Evolutionary conservation across 2,329 filamentous ascomycete genomes (phyloP).

Genomic region (Fusarium piperis): DNA sequence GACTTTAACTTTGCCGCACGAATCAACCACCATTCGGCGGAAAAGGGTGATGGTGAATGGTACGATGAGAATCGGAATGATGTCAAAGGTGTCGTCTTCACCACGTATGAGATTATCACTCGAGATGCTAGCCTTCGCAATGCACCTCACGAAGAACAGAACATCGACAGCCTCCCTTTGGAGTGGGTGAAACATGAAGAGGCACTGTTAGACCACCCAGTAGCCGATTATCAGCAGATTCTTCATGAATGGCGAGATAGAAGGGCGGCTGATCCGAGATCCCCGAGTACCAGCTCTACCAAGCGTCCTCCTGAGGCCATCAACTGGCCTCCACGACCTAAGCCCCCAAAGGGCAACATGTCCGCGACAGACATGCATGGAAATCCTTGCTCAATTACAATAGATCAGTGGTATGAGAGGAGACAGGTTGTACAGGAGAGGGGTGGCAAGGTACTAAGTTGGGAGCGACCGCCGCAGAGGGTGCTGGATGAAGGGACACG

Average conservation of each 20-base stretch:
- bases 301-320: conserved; percentile 12
- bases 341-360: conserved; percentile 11
- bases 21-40: conserved; percentile 5
- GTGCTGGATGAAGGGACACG: conserved; percentile 6
- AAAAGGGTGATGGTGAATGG: background rate
- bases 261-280: conserved; percentile 3
- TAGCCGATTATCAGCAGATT: conserved; percentile 40
- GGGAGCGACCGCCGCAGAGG: conserved; percentile 38
- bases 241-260: conserved; percentile 38
- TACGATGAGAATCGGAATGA: conserved; percentile 42
- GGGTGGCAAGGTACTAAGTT: conserved; percentile 32
- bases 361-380: background rate
- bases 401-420: conserved; percentile 17
- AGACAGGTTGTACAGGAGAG: conserved; percentile 24
- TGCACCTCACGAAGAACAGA: conserved; percentile 40
- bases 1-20: conserved; percentile 48
- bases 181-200: conserved; percentile 47
- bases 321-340: conserved; percentile 30
- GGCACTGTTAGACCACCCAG: conserved; percentile 44
- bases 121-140: conserved; percentile 37
- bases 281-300: background rate
- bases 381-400: background rate
- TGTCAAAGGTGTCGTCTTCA: conserved; percentile 48
- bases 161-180: conserved; percentile 14
- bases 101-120: conserved; percentile 52